A percentile compares a stretch with the other conserved stretches of the same genome.
These are phyloP conservation scores for Cichorium intybus DNA, from an alignment of 140 eudicot genomes.

Conservation along the genomic window DNA sequence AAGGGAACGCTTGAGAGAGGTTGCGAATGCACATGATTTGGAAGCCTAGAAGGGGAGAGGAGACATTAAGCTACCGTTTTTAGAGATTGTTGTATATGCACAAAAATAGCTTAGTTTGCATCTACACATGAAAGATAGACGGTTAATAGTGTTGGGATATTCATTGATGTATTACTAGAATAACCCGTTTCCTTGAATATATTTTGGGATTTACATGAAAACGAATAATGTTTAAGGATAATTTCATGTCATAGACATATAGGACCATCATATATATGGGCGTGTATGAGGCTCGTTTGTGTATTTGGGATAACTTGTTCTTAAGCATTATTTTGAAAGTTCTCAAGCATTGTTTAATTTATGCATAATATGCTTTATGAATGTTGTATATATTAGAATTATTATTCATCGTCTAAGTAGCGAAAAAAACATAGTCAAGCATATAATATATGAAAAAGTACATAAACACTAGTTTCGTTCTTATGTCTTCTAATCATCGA, in stretches of 20 bases:
- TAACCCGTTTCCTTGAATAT: background rate
- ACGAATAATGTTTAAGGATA: background rate
- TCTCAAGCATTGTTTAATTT: background rate
- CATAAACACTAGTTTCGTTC: no score
- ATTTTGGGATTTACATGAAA: background rate
- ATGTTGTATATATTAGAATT: no score
- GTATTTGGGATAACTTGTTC: background rate
- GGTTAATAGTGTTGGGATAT: background rate
- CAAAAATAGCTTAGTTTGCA: slow-evolving; percentile 27
- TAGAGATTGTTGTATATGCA: slow-evolving; percentile 26
- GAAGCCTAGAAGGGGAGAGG: slow-evolving; percentile 36
- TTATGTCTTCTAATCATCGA: no score
- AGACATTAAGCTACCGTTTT: slow-evolving; percentile 29
- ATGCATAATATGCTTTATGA: background rate
- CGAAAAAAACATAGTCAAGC: no score
- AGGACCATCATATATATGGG: background rate
- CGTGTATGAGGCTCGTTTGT: no score
- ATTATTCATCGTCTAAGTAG: no score
- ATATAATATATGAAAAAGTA: no score
- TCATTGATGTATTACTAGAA: background rate
- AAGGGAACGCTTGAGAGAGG: slow-evolving; percentile 23
- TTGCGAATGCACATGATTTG: slow-evolving; percentile 11
- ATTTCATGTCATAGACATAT: background rate
- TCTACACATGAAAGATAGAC: slow-evolving; percentile 18
- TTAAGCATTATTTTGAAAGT: background rate